These are phyloP conservation scores for Candida coleopterorum DNA, from an alignment of 805 yeast species.

Conservation along the genomic window DNA sequence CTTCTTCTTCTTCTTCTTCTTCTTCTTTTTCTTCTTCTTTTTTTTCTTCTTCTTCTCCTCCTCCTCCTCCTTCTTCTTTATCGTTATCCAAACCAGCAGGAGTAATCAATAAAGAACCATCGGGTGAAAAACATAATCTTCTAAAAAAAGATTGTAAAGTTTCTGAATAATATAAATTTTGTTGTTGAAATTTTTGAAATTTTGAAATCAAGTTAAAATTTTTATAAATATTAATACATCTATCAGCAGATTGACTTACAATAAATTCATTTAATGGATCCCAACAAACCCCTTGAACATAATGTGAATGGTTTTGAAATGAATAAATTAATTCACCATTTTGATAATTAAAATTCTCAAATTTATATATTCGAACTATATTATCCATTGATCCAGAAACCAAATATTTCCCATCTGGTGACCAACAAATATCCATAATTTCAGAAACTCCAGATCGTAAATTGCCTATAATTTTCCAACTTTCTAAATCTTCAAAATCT, in stretches of 20 bases:
- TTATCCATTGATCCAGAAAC: constrained; percentile 94
- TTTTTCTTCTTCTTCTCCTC: constrained; percentile 8
- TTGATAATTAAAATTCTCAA: constrained; percentile 25
- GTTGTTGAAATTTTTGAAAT: constrained; percentile 11
- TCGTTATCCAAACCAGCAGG: constrained; percentile 61
- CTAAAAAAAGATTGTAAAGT: constrained; percentile 88
- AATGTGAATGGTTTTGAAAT: constrained; percentile 74
- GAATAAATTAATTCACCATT: constrained; percentile 56
- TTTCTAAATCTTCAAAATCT: constrained; percentile 55
- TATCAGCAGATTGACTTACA: constrained; percentile 87
- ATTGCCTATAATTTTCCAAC: constrained; percentile 65
- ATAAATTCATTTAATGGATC: constrained; percentile 78
- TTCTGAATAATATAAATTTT: constrained; percentile 68
- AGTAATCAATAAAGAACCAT: constrained; percentile 74
- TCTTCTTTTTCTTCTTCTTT: no score
- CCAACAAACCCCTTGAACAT: constrained; percentile 96
- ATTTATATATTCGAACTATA: constrained; percentile 56
- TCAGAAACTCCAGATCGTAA: constrained; percentile 65
- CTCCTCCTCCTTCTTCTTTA: no score
- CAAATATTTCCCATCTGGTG: constrained; percentile 72
- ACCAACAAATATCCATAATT: constrained; percentile 90
- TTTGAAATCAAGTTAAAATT: constrained; percentile 14
- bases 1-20: no score
- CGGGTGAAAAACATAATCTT: constrained; percentile 81
- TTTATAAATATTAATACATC: constrained; percentile 67